Conservation (phyloP, 2,329 filamentous ascomycete species). For the Pseudogymnoascus sp. region DNA sequence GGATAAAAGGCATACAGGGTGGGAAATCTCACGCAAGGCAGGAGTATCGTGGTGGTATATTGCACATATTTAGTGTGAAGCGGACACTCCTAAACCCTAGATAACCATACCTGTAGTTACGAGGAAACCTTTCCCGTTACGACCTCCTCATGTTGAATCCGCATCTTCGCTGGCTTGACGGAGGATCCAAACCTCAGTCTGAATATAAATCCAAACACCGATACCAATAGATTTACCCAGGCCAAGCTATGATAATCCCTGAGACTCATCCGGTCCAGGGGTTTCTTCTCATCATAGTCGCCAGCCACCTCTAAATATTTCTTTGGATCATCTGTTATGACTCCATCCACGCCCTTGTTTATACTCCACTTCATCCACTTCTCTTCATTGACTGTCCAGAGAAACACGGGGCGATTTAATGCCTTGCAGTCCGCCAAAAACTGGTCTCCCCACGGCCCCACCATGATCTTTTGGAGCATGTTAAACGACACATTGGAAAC, state of each 20-base stretch:
- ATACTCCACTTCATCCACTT: slow-evolving; percentile 78
- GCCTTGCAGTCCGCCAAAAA: slow-evolving; percentile 59
- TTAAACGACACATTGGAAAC: slow-evolving; percentile 69
- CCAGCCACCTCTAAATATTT: slow-evolving; percentile 56
- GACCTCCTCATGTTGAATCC: background rate
- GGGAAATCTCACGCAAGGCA: background rate
- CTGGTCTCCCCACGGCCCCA: slow-evolving; percentile 56
- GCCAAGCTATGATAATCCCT: slow-evolving; percentile 12
- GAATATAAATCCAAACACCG: slow-evolving; percentile 19
- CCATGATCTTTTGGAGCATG: slow-evolving; percentile 61
- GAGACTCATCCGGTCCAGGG: slow-evolving; percentile 13
- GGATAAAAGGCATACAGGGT: no score
- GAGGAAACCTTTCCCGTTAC: background rate
- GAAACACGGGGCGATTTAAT: slow-evolving; percentile 54
- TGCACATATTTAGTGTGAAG: background rate
- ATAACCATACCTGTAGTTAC: background rate
- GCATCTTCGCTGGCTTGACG: background rate
- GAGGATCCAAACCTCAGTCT: slow-evolving; percentile 16
- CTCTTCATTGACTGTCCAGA: slow-evolving; percentile 82
- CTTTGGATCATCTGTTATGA: slow-evolving; percentile 78
- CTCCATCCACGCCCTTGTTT: slow-evolving; percentile 59
- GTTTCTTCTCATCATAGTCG: slow-evolving; percentile 22
- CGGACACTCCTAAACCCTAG: background rate
- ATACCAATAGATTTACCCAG: background rate
- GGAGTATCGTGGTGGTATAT: background rate